Percentiles rank a stretch among this genome's conserved stretches.
Evolutionary conservation across 257 asterid genomes (phyloP).

Genomic region (Phtheirospermum japonicum): DNA sequence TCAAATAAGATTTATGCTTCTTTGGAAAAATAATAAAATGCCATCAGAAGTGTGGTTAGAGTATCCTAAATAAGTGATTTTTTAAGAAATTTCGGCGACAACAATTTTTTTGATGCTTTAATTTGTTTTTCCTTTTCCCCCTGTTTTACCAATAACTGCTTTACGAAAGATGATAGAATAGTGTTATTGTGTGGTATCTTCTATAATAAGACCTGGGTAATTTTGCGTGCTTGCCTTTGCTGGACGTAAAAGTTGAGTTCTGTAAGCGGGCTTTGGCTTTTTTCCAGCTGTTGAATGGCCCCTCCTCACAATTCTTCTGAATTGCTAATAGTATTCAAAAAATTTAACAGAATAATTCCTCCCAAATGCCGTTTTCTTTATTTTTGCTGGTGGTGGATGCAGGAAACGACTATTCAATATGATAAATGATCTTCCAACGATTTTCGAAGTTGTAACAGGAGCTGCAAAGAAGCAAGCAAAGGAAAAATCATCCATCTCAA

Average conservation of each 20-base stretch:
- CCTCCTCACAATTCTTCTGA: no score
- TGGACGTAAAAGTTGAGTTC: slow-evolving; percentile 7
- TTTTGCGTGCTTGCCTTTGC: slow-evolving; percentile 14
- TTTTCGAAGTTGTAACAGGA: slow-evolving; percentile 82
- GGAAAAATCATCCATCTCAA: slow-evolving; percentile 60
- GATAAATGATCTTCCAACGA: slow-evolving; percentile 84
- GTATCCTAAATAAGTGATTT: slow-evolving; percentile 19
- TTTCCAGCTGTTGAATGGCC: no score
- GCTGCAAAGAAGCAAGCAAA: slow-evolving; percentile 67
- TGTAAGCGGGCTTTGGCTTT: no score
- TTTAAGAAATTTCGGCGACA: background rate
- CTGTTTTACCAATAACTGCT: background rate
- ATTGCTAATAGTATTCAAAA: no score
- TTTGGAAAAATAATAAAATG: background rate
- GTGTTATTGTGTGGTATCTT: slow-evolving; percentile 15
- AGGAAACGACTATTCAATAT: slow-evolving; percentile 75
- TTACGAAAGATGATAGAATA: background rate
- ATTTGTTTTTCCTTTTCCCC: background rate
- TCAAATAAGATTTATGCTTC: slow-evolving; percentile 6
- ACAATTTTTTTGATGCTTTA: no score
- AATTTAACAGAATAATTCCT: slow-evolving; percentile 21
- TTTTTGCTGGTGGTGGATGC: slow-evolving; percentile 35
- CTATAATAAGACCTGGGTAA: slow-evolving; percentile 2
- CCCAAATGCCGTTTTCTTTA: slow-evolving; percentile 15
- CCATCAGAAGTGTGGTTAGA: slow-evolving; percentile 8